Evolutionary conservation across 2,329 filamentous ascomycete species (phyloP), one percentile per base, ranked within the genome.

Genomic region (Aspergillus piperis): DNA sequence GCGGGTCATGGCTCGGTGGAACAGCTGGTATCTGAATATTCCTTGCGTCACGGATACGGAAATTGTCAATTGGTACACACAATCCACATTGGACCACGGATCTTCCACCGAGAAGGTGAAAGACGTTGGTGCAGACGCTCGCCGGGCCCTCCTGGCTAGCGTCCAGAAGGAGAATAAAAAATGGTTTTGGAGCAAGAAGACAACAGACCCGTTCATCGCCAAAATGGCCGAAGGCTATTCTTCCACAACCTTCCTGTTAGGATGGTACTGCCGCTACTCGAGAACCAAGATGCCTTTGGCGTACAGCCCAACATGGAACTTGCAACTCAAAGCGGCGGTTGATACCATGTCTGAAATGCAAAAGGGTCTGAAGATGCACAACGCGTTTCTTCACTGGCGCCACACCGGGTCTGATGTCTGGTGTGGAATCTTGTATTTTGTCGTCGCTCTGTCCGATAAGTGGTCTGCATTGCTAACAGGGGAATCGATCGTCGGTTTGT

Each of bases 311-410:
- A 82, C 82, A 1, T 85, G 83, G 83, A 84, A 84, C 59, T 77
- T 84, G 17, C 81, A 83, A 64, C 79, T 79, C 1, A 82, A 83
- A 65, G 82, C 83, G 2, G 83, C 81, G 5, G 70, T 83, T 15
- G 80, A 83, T 62, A 83, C 79, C n/a, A 75, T 84, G 68, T 77
- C 78, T 30, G 81, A 82, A 60, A 78, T 81, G 17, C 81, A 84
- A 59, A 83, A 84, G 62, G 83, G 83, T 1, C 79, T 85, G n/a
- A 77, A 78, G 39, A 75, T 84, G 15, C 83, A 85, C 69, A 84
- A 81, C 63, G 81, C 81, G 1, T 85, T 85, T 66, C 78, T 84
- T n/a, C 82, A 84, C 62, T 85, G 82, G 81, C 79, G 83, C 13
- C 82, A 83, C 60, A 81, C 82, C 5, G 81, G 81, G 17, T 78